Evolutionary conservation across 768 basidiomycete genomes (phyloP).

Genomic region (Daedalea quercina): DNA sequence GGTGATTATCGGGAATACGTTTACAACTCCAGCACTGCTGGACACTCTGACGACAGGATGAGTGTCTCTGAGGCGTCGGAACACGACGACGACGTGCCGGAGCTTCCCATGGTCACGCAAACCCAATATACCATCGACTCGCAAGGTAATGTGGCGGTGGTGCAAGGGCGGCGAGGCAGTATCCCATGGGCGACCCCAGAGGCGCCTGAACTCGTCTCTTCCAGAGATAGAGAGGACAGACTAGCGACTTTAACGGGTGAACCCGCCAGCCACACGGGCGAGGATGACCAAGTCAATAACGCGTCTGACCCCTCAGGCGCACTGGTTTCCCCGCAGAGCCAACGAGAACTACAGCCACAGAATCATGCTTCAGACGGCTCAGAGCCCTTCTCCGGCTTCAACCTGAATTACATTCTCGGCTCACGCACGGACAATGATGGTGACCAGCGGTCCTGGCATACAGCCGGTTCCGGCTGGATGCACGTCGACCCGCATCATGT

Average conservation of each 20-base stretch:
- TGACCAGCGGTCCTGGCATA: constrained; percentile 21
- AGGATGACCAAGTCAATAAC: not conserved
- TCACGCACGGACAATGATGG: constrained; percentile 19
- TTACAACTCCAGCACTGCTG: constrained; percentile 16
- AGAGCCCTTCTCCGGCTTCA: constrained; percentile 30
- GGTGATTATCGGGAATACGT: constrained; percentile 21
- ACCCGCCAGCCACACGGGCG: not conserved
- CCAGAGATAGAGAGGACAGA: constrained; percentile 51
- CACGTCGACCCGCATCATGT: not conserved
- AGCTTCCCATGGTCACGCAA: not conserved
- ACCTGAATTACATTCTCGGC: constrained; percentile 35
- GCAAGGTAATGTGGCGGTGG: constrained; percentile 1
- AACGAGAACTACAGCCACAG: constrained; percentile 11
- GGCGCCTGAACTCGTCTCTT: constrained; percentile 16
- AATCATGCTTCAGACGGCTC: not conserved
- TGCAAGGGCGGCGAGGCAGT: constrained; percentile 40
- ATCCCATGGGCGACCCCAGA: constrained; percentile 56
- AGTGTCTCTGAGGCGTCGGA: constrained; percentile 24
- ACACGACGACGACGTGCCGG: constrained; percentile 10
- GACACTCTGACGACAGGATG: constrained; percentile 23
- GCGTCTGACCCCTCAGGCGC: not conserved
- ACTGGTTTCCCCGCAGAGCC: not conserved
- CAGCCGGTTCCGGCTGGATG: constrained; percentile 16
- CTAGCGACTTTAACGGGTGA: constrained; percentile 38
- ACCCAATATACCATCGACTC: not conserved